These are phyloP conservation scores for Populus deltoides DNA, from an alignment of 345 rosid genomes.

Conservation along the genomic window DNA sequence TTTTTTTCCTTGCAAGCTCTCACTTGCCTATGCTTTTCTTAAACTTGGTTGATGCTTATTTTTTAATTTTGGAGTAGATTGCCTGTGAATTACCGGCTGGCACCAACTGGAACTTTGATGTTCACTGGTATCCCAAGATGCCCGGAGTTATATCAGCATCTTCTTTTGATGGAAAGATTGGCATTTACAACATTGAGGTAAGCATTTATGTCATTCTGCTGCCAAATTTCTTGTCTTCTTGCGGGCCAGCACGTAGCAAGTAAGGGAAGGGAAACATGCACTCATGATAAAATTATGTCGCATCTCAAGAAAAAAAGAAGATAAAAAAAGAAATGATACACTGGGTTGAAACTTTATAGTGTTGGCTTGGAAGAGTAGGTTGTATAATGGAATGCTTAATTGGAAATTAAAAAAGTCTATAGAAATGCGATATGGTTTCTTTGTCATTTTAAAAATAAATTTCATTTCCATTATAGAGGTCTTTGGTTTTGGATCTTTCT, in stretches of 20 bases:
- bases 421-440: background rate
- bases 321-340: background rate
- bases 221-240: background rate
- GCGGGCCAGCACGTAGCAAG: background rate
- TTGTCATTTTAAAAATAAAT: background rate
- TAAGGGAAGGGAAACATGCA: background rate
- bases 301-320: background rate
- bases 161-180: slow-evolving; percentile 95
- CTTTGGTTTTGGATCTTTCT: slow-evolving; percentile 14
- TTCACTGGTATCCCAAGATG: slow-evolving; percentile 94
- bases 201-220: background rate
- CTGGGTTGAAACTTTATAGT: background rate
- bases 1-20: background rate
- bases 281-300: background rate
- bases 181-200: slow-evolving; percentile 96
- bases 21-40: background rate
- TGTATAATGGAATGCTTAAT: background rate
- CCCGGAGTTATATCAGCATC: slow-evolving; percentile 97
- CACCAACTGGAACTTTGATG: slow-evolving; percentile 95
- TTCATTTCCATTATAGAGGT: background rate
- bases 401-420: background rate
- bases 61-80: slow-evolving; percentile 46
- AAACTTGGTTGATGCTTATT: background rate
- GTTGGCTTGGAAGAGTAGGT: background rate
- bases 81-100: slow-evolving; percentile 91